Evolutionary conservation across 495 filamentous ascomycete species (phyloP), one percentile per base, ranked within the genome.

Genomic region (Trichoderma reesei): DNA sequence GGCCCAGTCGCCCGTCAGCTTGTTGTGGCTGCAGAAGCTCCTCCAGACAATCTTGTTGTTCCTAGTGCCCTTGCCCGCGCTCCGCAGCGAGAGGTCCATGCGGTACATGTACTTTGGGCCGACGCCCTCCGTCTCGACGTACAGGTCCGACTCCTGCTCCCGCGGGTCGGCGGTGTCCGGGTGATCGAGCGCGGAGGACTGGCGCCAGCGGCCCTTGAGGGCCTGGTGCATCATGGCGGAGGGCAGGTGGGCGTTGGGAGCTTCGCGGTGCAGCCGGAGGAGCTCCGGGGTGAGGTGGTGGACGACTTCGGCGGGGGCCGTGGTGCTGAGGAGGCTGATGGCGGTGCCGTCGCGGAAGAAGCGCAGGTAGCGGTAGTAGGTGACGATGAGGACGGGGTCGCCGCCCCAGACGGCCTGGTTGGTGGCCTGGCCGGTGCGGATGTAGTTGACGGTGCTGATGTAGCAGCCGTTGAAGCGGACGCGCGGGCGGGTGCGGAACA

Each of bases 391-490:
- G 20, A 98, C 88, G 13, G 95, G 94, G 3, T 9, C 41, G 26
- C 84, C 87, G 71, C 86, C 86, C 90, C 90, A 95, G 71, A 67
- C 86, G 62, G 72, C 72, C 74, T 72, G 82, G 75, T 74, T 80
- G 76, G 65, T 77, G 66, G 67, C 84, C 74, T 69, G 86, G 61
- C 94, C 94, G 2, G 90, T 76, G 2, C 94, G 89, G 39, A 88
- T 85, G 74, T 98, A 98, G 76, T 98, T 98, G 59, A 96, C 90
- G 0, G 94, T 98, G 73, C 84, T 88, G 75, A 98, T 98, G 77
- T 98, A 98, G 72, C 89, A 86, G 14, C 94, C 94, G 66, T 91
- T 91, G 76, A 94, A 98, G 36, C 94, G 91, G 64, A 98, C 82
- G 39, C 94, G 87, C 1, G 94, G 93, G 3, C 90, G 89, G 0